Evolutionary conservation across 2,329 filamentous ascomycete genomes (phyloP), one percentile per base, ranked within the genome.

Genomic region (Pseudovirgaria hyperparasitica): DNA sequence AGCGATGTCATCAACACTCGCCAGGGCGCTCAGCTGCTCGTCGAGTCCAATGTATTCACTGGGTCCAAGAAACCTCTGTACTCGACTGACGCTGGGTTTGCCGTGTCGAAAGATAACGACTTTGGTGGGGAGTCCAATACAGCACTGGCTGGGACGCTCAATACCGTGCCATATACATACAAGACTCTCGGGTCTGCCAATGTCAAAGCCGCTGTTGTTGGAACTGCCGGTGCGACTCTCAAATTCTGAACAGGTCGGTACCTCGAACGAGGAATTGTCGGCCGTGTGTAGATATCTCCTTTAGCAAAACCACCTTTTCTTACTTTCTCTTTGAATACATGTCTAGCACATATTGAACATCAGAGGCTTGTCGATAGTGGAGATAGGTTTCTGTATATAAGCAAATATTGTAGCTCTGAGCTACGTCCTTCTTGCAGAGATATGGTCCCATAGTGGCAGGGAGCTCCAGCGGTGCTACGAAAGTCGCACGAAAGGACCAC

Each of bases 1-100:
- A 37, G 35, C 15, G 51, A 55, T 27, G 55, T 50, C 11, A 50
- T 61, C 36, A 58, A 62, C 46, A 53, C 54, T 6, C 50, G 58
- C 26, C 41, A 50, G 29, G 54, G 54, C 23, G 58, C 57, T 1
- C 50, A 60, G 40, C 38, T 56, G 6, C 54, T 61, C 13, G 55
- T 60, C 10, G 47, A 62, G 43, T 50, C 49, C 40, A 56, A 54
- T 27, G 53, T 50, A 23, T 59, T 55, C 31, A 36, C 36, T 16
- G 36, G 32, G 19, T 25, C 40, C 23, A 47, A 45, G 36, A 50
- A 52, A 39, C 37, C 55, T 3, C 37, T 60, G 5, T 50, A 50
- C 38, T 42, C 37, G 19, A 44, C 38, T 10, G 48, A 48, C 25
- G 35, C 25, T 9, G 57, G 57, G 5, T 54, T 39, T 25, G 57